Evolutionary conservation across 371 early-diverging fungal genomes (phyloP), one percentile per base, ranked within the genome.

Genomic region (Mucor saturninus): DNA sequence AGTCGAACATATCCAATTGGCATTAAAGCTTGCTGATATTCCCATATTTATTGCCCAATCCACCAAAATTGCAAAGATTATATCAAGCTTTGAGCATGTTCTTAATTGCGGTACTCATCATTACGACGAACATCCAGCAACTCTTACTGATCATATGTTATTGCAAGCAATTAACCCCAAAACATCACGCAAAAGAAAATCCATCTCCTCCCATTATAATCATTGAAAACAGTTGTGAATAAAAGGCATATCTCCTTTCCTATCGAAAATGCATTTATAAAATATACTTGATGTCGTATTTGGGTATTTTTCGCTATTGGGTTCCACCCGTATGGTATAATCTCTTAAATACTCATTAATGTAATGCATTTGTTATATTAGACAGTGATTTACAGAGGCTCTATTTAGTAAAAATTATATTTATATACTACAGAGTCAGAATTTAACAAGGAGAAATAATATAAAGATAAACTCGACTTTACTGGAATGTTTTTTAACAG

Each of bases 141-240:
- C 53, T 14, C 64, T 49, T 28, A 60, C 57, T n/a, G 31, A 55
- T 42, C 54, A 65, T 32, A 46, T 59, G 65, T 38, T 59, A 30
- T 40, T 48, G 49, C 29, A 65, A 53, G 59, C 59, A 7, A 48
- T 49, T 6, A 7, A 57, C 51, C 21, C 48, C n/a, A n/a, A n/a
- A n/a, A n/a, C n/a, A n/a, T n/a, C n/a, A n/a, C n/a, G 65, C 65
- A 59, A 64, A 54, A 53, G 48, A 64, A 64, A 64, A 64, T 59
- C 46, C 29, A 65, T 59, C 21, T 49, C 65, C 65, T 42, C 4
- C 2, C 42, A 42, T 4, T 42, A 42, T 42, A 42, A 42, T 42
- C 11, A 42, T 42, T 11, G n/a, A 42, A 42, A 42, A 11, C 42
- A 42, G 42, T 42, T 42, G n/a, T 42, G 42, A 42, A 42, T 42